Percentiles rank a stretch among this genome's conserved stretches.
Conservation (phyloP, 108 stramenopile species). For the Cyclotella distinguenda region DNA sequence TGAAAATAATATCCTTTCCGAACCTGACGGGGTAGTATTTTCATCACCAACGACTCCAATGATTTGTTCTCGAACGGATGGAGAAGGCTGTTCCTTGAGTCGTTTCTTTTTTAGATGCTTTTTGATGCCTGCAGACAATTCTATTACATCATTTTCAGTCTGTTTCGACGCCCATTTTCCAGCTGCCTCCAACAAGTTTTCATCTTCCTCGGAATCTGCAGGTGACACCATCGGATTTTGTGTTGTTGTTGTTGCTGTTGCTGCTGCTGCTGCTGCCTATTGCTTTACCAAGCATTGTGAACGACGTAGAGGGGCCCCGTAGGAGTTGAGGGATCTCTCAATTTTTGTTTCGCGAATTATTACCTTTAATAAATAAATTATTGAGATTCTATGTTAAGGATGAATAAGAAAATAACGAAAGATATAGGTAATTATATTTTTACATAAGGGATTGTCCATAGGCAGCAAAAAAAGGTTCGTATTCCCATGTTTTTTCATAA, state of each 20-base stretch:
- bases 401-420: too few species aligned
- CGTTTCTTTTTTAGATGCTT: conserved; percentile 9
- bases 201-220: conserved; percentile 15
- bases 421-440: too few species aligned
- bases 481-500: too few species aligned
- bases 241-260: background rate
- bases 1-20: conserved; percentile 32
- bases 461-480: too few species aligned
- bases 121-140: background rate
- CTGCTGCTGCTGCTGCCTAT: too few species aligned
- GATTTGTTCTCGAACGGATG: background rate
- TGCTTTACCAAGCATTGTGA: too few species aligned
- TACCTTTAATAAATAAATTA: too few species aligned
- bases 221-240: conserved; percentile 1
- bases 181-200: conserved; percentile 28
- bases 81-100: background rate
- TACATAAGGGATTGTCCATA: too few species aligned
- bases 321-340: too few species aligned
- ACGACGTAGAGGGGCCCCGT: too few species aligned
- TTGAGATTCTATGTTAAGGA: too few species aligned
- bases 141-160: conserved; percentile 1
- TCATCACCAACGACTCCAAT: background rate
- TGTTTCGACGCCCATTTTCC: conserved; percentile 26
- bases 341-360: too few species aligned
- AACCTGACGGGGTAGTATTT: background rate